These are phyloP conservation scores for Byssothecium circinans DNA, from an alignment of 2,329 filamentous ascomycete genomes.

Conservation along the genomic window DNA sequence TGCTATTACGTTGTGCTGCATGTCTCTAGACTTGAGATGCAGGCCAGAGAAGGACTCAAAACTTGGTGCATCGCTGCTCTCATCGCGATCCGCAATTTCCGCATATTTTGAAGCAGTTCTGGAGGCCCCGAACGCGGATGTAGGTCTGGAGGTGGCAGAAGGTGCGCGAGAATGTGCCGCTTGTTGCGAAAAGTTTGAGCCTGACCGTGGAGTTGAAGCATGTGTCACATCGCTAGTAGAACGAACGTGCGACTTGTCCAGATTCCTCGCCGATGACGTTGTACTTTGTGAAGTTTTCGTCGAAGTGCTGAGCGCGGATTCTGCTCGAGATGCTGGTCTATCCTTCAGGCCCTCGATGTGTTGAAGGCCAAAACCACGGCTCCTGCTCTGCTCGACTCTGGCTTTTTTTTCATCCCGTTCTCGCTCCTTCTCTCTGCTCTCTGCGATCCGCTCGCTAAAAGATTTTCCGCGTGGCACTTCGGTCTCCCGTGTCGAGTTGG, in stretches of 20 bases:
- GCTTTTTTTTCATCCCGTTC: conserved; percentile 49
- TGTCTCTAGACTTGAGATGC: conserved; percentile 78
- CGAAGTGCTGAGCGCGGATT: conserved; percentile 29
- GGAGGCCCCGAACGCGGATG: conserved; percentile 23
- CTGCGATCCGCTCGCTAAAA: conserved; percentile 85
- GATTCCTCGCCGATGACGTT: conserved; percentile 16
- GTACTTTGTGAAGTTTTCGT: conserved; percentile 23
- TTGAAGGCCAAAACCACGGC: conserved; percentile 43
- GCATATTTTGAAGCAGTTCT: conserved; percentile 32
- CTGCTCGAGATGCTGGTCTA: conserved; percentile 27
- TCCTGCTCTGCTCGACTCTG: conserved; percentile 47
- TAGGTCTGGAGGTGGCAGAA: conserved; percentile 25
- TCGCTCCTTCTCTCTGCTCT: conserved; percentile 56
- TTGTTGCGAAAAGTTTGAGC: conserved; percentile 23
- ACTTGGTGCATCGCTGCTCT: conserved; percentile 54
- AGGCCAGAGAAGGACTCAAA: conserved; percentile 83
- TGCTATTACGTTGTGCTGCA: conserved; percentile 78
- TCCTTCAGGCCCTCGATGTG: conserved; percentile 31
- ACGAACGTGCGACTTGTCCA: conserved; percentile 19
- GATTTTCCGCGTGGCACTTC: conserved; percentile 51
- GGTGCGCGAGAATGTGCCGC: conserved; percentile 22
- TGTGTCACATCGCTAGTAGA: conserved; percentile 18
- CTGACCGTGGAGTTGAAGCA: conserved; percentile 21
- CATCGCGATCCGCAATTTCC: conserved; percentile 33
- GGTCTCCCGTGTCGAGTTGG: conserved; percentile 47